Evolutionary conservation across 2,329 filamentous ascomycete genomes (phyloP), one percentile per base, ranked within the genome.

Genomic region (Daldinia sp.): DNA sequence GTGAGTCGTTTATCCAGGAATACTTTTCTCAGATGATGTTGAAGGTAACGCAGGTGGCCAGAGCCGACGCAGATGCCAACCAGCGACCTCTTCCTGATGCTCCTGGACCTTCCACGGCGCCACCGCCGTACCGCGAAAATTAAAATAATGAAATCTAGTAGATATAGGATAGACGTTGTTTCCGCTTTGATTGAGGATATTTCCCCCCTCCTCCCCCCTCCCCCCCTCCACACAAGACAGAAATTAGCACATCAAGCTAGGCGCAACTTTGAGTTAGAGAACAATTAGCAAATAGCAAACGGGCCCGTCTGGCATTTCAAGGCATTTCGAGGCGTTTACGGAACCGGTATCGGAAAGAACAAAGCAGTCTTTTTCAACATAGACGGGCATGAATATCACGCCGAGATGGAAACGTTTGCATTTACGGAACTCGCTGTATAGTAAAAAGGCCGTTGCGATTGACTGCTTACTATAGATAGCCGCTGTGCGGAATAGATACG

Each of bases 1-100:
- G 88, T 23, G 91, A 94, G 78, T 89, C 89, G 13, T 91, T 94
- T 71, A 87, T 93, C 54, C 86, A 90, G 63, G 85, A 91, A 72
- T 94, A 93, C 77, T 93, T 94, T 74, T 79, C 83, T 17, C 88
- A 86, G 73, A 88, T 94, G 82, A 83, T 90, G 71, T 72, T 77
- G 30, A 87, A 84, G 76, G 79, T 84, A 27, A 63, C 68, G 5
- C 61, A 71, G 49, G 37, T 74, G 3, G 19, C 43, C 13, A 48
- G n/a, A 19, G 23, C 23, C 2, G 34, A 3, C 9, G 3, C 52
- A n/a, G 47, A 43, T 3, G 5, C 41, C 2, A 35, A 19, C 55
- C 60, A 65, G 15, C 61, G 58, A 11, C 63, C 49, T 7, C 34
- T 45, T 9, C 3, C 19, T 19, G 13, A 48, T 3, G 8, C 25